Evolutionary conservation across 23 red algal species (phyloP), one percentile per base, ranked within the genome.

Genomic region (Pyropia haitanensis): DNA sequence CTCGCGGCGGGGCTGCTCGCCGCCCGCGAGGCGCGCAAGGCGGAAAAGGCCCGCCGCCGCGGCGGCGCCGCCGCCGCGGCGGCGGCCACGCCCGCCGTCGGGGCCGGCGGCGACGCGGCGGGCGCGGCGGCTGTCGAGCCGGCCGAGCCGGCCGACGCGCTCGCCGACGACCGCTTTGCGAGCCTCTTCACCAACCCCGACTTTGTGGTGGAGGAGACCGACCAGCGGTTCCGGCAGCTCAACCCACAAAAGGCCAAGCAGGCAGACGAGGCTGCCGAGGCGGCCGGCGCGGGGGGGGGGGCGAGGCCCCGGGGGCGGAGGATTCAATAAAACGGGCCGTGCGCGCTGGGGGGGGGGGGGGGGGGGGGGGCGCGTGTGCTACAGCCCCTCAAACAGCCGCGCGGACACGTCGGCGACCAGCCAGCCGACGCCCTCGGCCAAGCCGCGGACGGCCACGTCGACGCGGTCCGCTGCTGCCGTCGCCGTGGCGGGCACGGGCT

Each of bases 141-240:
- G 39, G 10, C 39, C 39, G 39, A 46, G 39, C 39, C 39, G 8
- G 10, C 5, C 39, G 39, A 46, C 2, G 61, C 75, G 48, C 30
- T 85, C 51, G 22, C 68, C 22, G 92, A 96, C 52, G 82, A 86
- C 6, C 82, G 92, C 46, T 96, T 96, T 66, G 69, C 58, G 26
- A 85, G 78, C 4, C 78, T 88, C 64, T 96, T 90, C 58, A 74
- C 58, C 6, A 64, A 89, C 56, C 65, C 51, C 32, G 85, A 90
- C 49, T 96, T 79, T 67, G 79, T 64, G 24, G 73, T 96, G 28
- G 65, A 84, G 46, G 85, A 84, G 39, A 78, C 84, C 1, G 80
- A 88, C 16, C 77, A 87, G 63, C 65, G 92, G 30, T 96, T 72
- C 61, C 81, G 76, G 67, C 71, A 72, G 18, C 61, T 90, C 25